Base-by-base conservation (phyloP, 2,329 filamentous ascomycete genomes). In the Chrysoporthe austroafricana region DNA sequence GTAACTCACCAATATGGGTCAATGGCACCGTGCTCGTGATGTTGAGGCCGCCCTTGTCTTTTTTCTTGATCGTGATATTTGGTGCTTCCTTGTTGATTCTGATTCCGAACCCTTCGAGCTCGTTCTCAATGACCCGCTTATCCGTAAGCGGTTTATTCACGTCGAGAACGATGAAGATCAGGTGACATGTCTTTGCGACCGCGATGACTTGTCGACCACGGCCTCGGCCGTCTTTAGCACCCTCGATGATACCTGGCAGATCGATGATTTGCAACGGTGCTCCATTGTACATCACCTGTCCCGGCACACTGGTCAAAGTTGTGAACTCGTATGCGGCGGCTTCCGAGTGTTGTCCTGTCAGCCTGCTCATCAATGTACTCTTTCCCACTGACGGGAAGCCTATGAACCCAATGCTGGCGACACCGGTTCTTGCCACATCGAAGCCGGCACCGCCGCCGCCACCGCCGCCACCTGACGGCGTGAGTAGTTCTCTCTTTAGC, bases 1-100 rank as follows among this genome's bases (percentile, higher is more conserved):
- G 13, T 4, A n/a, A 63, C 62, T 58, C 18, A 59, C 52, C 62
- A 76, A 99, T 97, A 80, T 99, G 93, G 34, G 91, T 91, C 73
- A 99, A 84, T 5, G 94, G 93, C 57, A 96, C 91, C 2, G 96
- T 99, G 80, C 89, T 96, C n/a, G 94, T 97, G 76, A 99, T 96
- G 76, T 92, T 94, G 76, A 99, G 89, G 46, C 96, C 96, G 73
- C 96, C 96, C 83, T 98, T 98, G 81, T 99, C 96, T 85, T 99
- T 99, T 86, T 99, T 99, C 82, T 91, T 96, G 85, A 97, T 97
- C n/a, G 96, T 92, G 76, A 99, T 99, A 79, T 99, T 99, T 52
- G 96, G 96, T 36, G 96, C 96, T 74, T 89, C 83, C 84, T 98
- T 99, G 85, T 99, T 99, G 84, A 98, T 95, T 66, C 96, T 88